phyloP scores from a whole-genome alignment of 2,329 filamentous ascomycete genomes.

The Diaporthe destruens region DNA sequence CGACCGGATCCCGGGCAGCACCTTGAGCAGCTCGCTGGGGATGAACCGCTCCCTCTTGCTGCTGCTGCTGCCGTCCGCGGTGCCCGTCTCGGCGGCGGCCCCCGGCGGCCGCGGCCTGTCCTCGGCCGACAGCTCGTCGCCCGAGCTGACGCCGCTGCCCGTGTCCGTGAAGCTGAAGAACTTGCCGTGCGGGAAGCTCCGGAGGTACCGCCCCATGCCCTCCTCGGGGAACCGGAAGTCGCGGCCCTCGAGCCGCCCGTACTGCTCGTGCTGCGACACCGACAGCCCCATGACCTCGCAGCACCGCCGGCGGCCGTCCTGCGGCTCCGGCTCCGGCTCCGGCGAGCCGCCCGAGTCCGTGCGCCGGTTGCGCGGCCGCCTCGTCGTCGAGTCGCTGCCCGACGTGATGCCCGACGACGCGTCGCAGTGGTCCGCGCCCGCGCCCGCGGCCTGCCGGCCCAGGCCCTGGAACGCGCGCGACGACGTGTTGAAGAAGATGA shows the following conservation, averaged over 20 bases:
- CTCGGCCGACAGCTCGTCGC: conserved; percentile 33
- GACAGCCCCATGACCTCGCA: conserved; percentile 37
- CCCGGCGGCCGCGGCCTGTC: conserved; percentile 39
- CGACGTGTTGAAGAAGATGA: conserved; percentile 47
- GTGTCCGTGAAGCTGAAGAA: conserved; percentile 39
- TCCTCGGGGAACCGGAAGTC: conserved; percentile 35
- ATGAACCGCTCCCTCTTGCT: conserved; percentile 44
- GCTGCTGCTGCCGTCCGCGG: no score
- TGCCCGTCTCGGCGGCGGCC: no score
- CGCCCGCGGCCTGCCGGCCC: background rate
- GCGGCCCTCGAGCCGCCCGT: conserved; percentile 21
- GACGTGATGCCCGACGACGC: conserved; percentile 36
- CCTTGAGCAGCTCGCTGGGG: conserved; percentile 49
- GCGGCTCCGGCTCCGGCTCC: no score
- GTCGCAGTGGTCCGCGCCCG: background rate
- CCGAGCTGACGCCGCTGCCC: conserved; percentile 20
- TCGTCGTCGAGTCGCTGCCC: conserved; percentile 10
- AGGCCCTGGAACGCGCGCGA: conserved; percentile 33
- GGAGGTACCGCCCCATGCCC: conserved; percentile 34
- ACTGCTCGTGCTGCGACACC: conserved; percentile 34
- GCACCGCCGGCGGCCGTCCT: no score
- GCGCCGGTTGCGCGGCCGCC: conserved; percentile 10
- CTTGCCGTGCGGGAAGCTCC: conserved; percentile 34
- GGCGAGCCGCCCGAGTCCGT: conserved; percentile 19
- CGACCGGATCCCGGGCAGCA: conserved; percentile 59